These are phyloP conservation scores for Umbelopsis vinacea DNA, from an alignment of 192 early-diverging fungal species.

Conservation along the genomic window DNA sequence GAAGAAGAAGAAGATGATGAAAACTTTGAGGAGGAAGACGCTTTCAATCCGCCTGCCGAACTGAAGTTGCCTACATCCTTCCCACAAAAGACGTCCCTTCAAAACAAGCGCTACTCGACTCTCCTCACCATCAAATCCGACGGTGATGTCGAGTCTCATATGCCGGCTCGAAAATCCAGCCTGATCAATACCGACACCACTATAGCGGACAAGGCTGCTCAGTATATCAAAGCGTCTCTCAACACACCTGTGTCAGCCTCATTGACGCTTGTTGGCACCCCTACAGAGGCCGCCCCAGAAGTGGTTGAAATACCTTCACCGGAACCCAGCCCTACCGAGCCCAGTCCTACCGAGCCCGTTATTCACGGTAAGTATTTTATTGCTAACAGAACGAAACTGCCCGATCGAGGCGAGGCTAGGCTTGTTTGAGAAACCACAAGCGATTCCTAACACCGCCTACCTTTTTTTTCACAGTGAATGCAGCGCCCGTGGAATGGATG, in stretches of 20 bases:
- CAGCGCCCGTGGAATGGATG: constrained; percentile 68
- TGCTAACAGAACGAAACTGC: neutral
- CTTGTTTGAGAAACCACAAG: neutral
- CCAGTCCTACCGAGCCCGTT: neutral
- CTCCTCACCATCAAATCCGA: constrained; percentile 1
- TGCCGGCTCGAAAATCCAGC: constrained; percentile 13
- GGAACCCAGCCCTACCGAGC: neutral
- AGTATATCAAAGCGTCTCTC: neutral
- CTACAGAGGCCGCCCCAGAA: neutral
- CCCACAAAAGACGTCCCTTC: constrained; percentile 3
- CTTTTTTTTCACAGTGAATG: constrained; percentile 25
- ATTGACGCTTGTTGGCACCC: no score
- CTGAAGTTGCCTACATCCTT: neutral
- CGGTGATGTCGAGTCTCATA: neutral
- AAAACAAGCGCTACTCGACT: constrained; percentile 7
- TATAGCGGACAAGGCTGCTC: neutral
- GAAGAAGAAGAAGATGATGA: constrained; percentile 26
- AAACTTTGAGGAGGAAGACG: constrained; percentile 19
- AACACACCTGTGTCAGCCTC: no score
- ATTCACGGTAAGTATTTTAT: neutral
- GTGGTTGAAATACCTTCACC: neutral
- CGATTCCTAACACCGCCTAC: neutral
- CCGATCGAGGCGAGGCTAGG: neutral
- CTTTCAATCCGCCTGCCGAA: constrained; percentile 1
- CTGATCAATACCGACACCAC: constrained; percentile 1